Evolutionary conservation across 192 early-diverging fungal genomes (phyloP), one percentile per base, ranked within the genome.

Genomic region (Cetraspora pellucida): DNA sequence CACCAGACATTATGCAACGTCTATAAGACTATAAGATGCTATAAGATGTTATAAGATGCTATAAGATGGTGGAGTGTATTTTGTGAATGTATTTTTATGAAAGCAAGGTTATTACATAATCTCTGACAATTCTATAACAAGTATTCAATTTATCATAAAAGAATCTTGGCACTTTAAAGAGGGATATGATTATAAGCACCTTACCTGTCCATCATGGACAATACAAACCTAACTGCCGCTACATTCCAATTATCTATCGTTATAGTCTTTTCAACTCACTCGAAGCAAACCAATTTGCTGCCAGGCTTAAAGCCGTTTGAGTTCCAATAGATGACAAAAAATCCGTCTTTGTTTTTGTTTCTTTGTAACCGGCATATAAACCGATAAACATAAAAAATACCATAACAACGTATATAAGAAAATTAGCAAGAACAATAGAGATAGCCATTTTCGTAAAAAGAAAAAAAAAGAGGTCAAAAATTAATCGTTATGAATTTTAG

Each of bases 261-360:
- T 25, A 4, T 21, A 47, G 10, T 0, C 19, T 47, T 68, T 72
- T 72, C n/a, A n/a, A 61, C 73, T 74, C 58, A 68, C 87, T 87
- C 59, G 83, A 80, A 0, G 85, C 83, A 31, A 87, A 79, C 69
- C 84, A 90, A 77, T 89, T 89, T 17, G 83, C 75, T 2, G 80
- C 82, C 57, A 89, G 77, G 7, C 84, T 66, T 49, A 84, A 45
- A 52, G 85, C 84, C 14, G 74, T 74, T 79, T 90, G 89, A 21
- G 85, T 85, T 57, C 73, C 79, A 52, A 85, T 76, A 23, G 89
- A 82, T 67, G 85, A 85, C n/a, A 91, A 79, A 64, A 89, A 90
- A 30, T 83, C 79, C 0, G 82, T 81, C 10, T 86, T 80, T 63
- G 77, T 85, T 49, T 84, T 82, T 43, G 83, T 81, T 30, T 82